phyloP scores from a whole-genome alignment of 768 basidiomycete genomes.

The Phlebiopsis flavidoalba region DNA sequence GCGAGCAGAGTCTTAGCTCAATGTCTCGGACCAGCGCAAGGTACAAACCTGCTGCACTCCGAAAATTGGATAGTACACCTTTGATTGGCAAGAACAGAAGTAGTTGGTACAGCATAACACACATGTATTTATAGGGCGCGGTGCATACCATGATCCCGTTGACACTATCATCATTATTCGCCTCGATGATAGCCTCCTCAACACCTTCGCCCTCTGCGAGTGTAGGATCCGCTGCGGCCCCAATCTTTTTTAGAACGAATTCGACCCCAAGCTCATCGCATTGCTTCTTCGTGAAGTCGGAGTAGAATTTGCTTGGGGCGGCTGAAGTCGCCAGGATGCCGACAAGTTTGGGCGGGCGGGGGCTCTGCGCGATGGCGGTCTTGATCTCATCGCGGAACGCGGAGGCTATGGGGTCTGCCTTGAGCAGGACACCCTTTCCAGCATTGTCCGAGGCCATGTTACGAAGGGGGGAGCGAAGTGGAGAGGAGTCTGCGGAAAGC shows the following conservation, averaged over 20 bases:
- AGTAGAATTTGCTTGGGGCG: slow-evolving; percentile 75
- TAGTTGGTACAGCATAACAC: background rate
- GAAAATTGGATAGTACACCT: slow-evolving; percentile 97
- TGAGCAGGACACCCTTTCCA: slow-evolving; percentile 73
- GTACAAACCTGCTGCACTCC: slow-evolving; percentile 75
- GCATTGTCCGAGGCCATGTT: slow-evolving; percentile 28
- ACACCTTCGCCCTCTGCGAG: slow-evolving; percentile 81
- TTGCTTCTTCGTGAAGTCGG: slow-evolving; percentile 88
- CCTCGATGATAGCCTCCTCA: slow-evolving; percentile 93
- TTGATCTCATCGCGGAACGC: slow-evolving; percentile 70
- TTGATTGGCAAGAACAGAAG: background rate
- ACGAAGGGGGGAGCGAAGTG: background rate
- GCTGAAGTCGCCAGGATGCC: slow-evolving; percentile 88
- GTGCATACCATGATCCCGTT: slow-evolving; percentile 90
- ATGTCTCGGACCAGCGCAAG: slow-evolving; percentile 2
- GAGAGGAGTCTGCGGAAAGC: background rate
- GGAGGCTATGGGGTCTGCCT: slow-evolving; percentile 71
- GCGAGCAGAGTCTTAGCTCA: slow-evolving; percentile 6
- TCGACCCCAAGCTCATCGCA: slow-evolving; percentile 85
- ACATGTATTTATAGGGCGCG: background rate
- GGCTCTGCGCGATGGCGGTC: slow-evolving; percentile 29
- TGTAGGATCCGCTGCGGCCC: slow-evolving; percentile 50
- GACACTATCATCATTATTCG: slow-evolving; percentile 80
- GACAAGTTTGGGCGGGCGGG: slow-evolving; percentile 66
- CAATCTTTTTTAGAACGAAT: slow-evolving; percentile 74